phyloP scores from a whole-genome alignment of 495 filamentous ascomycete genomes.

The Neurospora sp. region DNA sequence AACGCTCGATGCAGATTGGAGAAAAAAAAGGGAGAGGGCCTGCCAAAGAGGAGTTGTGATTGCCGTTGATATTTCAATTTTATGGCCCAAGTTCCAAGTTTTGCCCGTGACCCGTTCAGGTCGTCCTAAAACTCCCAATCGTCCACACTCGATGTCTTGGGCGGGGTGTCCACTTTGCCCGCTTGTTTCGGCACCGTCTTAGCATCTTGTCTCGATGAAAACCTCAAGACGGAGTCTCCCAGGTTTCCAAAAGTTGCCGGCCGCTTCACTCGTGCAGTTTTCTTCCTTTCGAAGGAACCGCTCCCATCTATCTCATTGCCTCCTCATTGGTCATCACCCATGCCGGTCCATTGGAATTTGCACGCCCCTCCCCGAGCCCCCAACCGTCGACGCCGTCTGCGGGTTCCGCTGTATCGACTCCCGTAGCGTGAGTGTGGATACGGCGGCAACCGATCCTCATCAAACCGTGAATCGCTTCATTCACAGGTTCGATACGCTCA shows the following conservation, averaged over 20 bases:
- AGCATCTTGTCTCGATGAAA: not conserved
- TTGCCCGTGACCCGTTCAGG: not conserved
- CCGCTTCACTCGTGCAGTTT: not conserved
- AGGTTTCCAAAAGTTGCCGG: not conserved
- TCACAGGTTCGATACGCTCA: not conserved
- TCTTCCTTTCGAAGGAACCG: not conserved
- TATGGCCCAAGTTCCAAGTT: not conserved
- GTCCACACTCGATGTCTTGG: not conserved
- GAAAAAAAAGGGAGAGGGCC: not conserved
- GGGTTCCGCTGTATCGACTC: not conserved
- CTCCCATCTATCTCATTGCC: not conserved
- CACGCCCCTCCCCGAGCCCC: not conserved
- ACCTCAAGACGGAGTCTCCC: not conserved
- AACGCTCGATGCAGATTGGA: not conserved
- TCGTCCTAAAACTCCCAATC: not conserved
- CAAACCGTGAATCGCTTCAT: not conserved
- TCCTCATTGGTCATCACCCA: not conserved
- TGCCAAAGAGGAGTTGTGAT: not conserved
- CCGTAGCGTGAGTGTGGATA: not conserved
- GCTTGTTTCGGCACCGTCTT: not conserved
- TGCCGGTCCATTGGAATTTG: not conserved
- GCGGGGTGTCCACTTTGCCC: not conserved
- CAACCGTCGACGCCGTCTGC: not conserved
- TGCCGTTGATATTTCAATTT: not conserved
- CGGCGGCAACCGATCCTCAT: not conserved